Evolutionary conservation across 148 eudicot genomes (phyloP).

Genomic region (Rhododendron ovatum): DNA sequence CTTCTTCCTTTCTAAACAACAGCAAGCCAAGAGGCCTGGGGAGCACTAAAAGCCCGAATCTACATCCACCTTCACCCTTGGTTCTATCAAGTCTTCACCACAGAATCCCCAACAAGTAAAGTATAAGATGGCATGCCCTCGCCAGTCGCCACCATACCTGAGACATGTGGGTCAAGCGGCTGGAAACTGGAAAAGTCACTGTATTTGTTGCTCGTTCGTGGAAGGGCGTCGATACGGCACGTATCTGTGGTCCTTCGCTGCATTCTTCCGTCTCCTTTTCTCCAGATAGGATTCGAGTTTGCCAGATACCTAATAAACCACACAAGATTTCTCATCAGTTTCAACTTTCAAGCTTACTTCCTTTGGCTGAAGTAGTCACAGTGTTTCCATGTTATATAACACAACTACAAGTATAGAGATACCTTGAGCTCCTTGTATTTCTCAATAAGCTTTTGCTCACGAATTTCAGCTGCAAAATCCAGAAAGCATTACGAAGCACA

Average conservation of each 20-base stretch:
- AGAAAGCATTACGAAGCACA: neutral
- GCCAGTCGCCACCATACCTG: neutral
- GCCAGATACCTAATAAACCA: slow-evolving; percentile 55
- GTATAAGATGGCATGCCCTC: neutral
- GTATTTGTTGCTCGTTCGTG: slow-evolving; percentile 21
- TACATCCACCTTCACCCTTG: neutral
- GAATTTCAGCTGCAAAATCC: slow-evolving; percentile 77
- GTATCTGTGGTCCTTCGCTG: slow-evolving; percentile 77
- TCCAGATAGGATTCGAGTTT: slow-evolving; percentile 70
- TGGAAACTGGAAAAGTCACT: slow-evolving; percentile 2
- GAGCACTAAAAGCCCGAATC: neutral
- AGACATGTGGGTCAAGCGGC: neutral
- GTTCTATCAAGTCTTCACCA: neutral
- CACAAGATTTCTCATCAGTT: neutral
- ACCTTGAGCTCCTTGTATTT: slow-evolving; percentile 85
- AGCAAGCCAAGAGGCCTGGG: neutral
- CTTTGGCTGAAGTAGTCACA: neutral
- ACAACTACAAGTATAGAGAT: neutral
- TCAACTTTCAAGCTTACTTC: neutral
- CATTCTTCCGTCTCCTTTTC: slow-evolving; percentile 68
- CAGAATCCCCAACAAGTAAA: neutral
- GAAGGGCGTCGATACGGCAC: slow-evolving; percentile 70
- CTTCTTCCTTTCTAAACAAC: neutral
- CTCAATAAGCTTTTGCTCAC: slow-evolving; percentile 55
- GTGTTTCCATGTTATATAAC: neutral